A percentile compares a stretch with the other conserved stretches of the same genome.
These are phyloP conservation scores for Clitopilus passeckerianus DNA, from an alignment of 768 basidiomycete species.

Conservation along the genomic window DNA sequence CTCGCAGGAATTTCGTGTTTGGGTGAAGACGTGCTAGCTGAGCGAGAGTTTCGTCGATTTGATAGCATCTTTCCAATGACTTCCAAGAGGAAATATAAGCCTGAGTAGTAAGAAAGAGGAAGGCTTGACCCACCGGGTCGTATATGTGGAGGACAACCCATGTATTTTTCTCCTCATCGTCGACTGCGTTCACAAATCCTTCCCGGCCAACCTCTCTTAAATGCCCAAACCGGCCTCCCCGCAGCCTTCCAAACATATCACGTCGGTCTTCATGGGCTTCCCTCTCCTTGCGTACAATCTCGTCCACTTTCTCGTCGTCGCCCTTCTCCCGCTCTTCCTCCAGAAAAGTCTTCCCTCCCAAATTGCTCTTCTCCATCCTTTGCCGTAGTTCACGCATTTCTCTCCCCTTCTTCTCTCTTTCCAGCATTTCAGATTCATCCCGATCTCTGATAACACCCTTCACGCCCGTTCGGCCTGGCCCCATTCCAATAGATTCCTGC, in stretches of 20 bases:
- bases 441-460: constrained; percentile 86
- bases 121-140: constrained; percentile 54
- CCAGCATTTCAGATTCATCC: constrained; percentile 57
- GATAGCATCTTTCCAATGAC: constrained; percentile 74
- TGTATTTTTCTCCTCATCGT: constrained; percentile 58
- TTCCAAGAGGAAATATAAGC: constrained; percentile 19
- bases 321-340: constrained; percentile 68
- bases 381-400: constrained; percentile 49
- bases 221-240: constrained; percentile 67
- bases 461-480: constrained; percentile 81
- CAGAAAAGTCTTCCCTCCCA: constrained; percentile 70
- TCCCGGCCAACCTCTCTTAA: constrained; percentile 73
- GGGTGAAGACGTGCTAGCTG: constrained; percentile 66
- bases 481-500: constrained; percentile 74
- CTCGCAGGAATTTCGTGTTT: constrained; percentile 77
- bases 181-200: constrained; percentile 72
- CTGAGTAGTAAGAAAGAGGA: neutral
- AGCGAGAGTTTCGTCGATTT: constrained; percentile 62
- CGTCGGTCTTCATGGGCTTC: constrained; percentile 24
- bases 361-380: constrained; percentile 58
- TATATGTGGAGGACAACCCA: constrained; percentile 90
- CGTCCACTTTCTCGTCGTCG: constrained; percentile 40
- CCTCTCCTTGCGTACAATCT: constrained; percentile 38
- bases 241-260: constrained; percentile 43
- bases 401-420: constrained; percentile 44